Evolutionary conservation across 1,284 basidiomycete species (phyloP), one percentile per base, ranked within the genome.

Genomic region (Irpex sp.): DNA sequence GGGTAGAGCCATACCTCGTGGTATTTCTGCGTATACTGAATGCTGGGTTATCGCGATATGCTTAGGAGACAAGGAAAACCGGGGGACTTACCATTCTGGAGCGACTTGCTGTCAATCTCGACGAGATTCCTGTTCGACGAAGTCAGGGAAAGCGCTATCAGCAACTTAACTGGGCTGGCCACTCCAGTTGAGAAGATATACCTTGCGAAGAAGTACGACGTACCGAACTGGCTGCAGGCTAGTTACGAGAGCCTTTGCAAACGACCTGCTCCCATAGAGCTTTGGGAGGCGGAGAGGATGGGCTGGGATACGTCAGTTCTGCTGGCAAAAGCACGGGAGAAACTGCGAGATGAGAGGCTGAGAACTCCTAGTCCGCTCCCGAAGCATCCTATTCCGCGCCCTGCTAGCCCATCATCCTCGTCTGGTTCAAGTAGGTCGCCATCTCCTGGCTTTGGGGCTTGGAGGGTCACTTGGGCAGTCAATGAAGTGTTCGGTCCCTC

Each of bases 181-280:
- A 69, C 73, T 37, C 72, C 78, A 2, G 67, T 78, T 49, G 72
- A 77, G 48, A 71, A 72, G 49, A 70, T 81, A 38, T 68, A 69
- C 9, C 75, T 82, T 40, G 78, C 78, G 17, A 72, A 68, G 48
- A 74, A 75, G 60, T 74, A 77, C 66, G 70, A 75, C 58, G 67
- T 82, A n/a, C 70, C 70, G 13, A 62, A 71, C 4, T 81, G 80
- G 80, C 73, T 78, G n/a, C 69, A 69, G 1, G 72, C 74, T 0
- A 77, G 79, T 1, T 79, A 78, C 67, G 71, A 71, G 0, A 74
- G 72, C 13, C 67, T 81, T 13, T 77, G 77, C 62, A 69, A 72
- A 58, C 72, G 59, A 3, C 8, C 8, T 3, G 57, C 48, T 3
- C 54, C 62, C 17, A 15, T 64, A 26, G 19, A 47, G 17, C 21